Conservation (phyloP, 345 rosid species). For the Eutrema japonicum region DNA sequence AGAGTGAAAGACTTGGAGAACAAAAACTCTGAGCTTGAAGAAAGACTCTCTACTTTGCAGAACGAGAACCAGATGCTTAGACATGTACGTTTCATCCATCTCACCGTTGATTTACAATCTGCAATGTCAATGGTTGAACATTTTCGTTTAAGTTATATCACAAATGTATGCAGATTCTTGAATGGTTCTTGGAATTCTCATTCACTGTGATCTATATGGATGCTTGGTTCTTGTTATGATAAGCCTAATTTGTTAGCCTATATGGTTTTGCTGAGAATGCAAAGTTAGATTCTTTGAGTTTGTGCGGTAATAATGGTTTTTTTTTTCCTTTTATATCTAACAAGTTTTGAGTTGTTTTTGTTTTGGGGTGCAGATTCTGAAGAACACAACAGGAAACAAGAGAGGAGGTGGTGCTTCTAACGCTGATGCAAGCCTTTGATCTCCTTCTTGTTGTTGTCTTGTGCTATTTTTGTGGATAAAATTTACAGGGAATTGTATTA, state of each 20-base stretch:
- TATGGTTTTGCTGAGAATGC: not conserved
- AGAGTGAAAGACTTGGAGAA: slow-evolving; percentile 87
- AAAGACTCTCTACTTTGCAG: slow-evolving; percentile 85
- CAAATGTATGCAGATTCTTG: not conserved
- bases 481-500: slow-evolving; percentile 31
- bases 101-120: not conserved
- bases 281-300: not conserved
- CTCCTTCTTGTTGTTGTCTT: not conserved
- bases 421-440: slow-evolving; percentile 54
- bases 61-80: slow-evolving; percentile 99
- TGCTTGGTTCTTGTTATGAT: not conserved
- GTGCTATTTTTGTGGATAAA: slow-evolving; percentile 36
- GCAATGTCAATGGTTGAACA: not conserved
- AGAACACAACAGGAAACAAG: slow-evolving; percentile 95
- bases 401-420: slow-evolving; percentile 61
- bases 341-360: slow-evolving; percentile 2
- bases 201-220: not conserved
- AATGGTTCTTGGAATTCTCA: not conserved
- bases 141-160: not conserved
- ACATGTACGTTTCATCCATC: slow-evolving; percentile 55
- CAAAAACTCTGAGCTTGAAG: slow-evolving; percentile 91
- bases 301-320: not conserved
- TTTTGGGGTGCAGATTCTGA: slow-evolving; percentile 64
- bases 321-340: no score
- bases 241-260: no score